These are phyloP conservation scores for Cryptomeria japonica DNA, from an alignment of 75 land plant species.

Conservation along the genomic window DNA sequence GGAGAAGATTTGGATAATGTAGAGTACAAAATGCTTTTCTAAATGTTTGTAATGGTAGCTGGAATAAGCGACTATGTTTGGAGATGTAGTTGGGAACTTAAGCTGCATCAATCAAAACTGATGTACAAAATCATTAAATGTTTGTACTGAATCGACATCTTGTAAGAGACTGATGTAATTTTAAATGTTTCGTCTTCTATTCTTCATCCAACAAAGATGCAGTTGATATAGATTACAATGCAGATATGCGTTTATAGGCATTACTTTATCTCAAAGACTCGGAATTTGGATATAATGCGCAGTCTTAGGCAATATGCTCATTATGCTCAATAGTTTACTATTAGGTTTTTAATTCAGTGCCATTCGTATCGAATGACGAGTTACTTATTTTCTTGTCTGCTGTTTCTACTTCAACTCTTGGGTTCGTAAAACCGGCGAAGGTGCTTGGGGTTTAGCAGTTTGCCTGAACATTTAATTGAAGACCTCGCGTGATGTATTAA, in stretches of 20 bases:
- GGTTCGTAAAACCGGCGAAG: too few relatives aligned
- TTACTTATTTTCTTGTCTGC: not conserved
- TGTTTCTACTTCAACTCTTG: too few relatives aligned
- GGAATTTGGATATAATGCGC: not conserved
- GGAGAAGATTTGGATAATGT: constrained; percentile 5
- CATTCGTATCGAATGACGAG: not conserved
- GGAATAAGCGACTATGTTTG: not conserved
- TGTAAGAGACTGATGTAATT: not conserved
- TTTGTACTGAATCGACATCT: constrained; percentile 8
- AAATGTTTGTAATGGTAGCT: constrained; percentile 10
- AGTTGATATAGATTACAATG: not conserved
- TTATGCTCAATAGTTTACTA: not conserved
- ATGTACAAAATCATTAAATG: not conserved
- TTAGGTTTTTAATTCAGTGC: not conserved
- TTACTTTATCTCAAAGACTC: not conserved
- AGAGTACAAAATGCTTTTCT: constrained; percentile 11
- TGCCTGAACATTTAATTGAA: too few relatives aligned
- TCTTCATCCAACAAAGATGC: constrained; percentile 1
- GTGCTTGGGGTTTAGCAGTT: too few relatives aligned
- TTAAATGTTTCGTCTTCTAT: not conserved
- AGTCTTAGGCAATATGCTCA: not conserved
- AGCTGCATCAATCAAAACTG: constrained; percentile 7
- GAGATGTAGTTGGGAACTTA: not conserved
- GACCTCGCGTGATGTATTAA: too few relatives aligned
- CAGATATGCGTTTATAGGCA: not conserved